Conservation (phyloP, 768 basidiomycete species). For the Termitomyces sp. region DNA sequence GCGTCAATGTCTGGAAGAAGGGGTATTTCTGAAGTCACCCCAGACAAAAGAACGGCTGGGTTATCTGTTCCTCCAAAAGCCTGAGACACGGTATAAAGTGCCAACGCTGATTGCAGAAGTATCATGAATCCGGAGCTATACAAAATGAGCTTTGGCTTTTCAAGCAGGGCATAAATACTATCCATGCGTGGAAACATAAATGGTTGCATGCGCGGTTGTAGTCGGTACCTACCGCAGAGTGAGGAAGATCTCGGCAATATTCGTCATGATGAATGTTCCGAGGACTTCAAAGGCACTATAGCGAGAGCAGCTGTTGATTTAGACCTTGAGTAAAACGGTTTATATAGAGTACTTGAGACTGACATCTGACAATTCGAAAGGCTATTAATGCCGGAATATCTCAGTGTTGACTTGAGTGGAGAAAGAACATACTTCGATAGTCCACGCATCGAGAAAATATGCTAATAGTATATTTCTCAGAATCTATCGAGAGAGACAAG, state of each 20-base stretch:
- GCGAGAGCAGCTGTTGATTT: conserved; percentile 1
- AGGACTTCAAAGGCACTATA: conserved; percentile 8
- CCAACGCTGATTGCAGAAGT: conserved; percentile 5
- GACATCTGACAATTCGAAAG: background rate
- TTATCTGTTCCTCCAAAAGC: background rate
- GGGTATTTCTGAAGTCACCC: background rate
- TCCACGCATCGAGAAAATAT: conserved; percentile 4
- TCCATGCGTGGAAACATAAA: background rate
- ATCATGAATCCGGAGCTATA: background rate
- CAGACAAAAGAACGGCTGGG: background rate
- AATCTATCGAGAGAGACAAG: background rate
- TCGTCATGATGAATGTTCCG: background rate
- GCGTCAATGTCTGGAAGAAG: background rate
- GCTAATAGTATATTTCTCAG: background rate
- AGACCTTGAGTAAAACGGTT: background rate
- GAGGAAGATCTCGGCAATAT: conserved; percentile 3
- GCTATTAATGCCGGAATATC: no score
- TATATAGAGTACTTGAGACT: background rate
- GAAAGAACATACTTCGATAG: background rate
- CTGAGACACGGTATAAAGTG: conserved; percentile 1
- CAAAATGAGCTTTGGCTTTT: background rate
- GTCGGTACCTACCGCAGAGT: background rate
- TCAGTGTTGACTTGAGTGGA: no score
- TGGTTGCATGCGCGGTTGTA: background rate
- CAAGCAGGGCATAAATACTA: conserved; percentile 3